These are phyloP conservation scores for Talaromyces pinophilus DNA, from an alignment of 2,329 filamentous ascomycete species.

Conservation along the genomic window DNA sequence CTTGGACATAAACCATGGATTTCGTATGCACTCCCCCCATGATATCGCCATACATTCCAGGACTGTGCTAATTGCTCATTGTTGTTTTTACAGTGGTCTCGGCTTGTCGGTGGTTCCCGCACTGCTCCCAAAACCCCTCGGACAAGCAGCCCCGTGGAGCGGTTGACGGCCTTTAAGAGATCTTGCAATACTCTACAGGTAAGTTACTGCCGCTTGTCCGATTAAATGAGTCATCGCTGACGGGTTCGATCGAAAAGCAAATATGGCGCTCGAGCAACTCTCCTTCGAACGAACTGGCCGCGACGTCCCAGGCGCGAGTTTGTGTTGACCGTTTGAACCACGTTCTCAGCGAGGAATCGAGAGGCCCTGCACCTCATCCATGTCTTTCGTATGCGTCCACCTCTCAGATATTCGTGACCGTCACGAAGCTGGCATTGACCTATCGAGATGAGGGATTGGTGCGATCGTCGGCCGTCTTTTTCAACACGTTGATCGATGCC, in stretches of 20 bases:
- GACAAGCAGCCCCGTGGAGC: conserved; percentile 59
- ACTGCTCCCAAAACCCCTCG: conserved; percentile 51
- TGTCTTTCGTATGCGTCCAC: conserved; percentile 85
- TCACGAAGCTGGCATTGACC: conserved; percentile 83
- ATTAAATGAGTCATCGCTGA: conserved; percentile 5
- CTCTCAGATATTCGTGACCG: conserved; percentile 84
- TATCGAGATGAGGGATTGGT: conserved; percentile 85
- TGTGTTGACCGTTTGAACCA: conserved; percentile 59
- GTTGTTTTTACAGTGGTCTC: conserved; percentile 54
- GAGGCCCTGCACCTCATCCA: conserved; percentile 82
- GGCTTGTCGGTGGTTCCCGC: conserved; percentile 61
- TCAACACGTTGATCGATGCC: conserved; percentile 89
- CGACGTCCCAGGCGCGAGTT: conserved; percentile 52
- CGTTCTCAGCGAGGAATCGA: conserved; percentile 85
- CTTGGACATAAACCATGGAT: background rate
- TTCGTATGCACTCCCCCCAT: background rate
- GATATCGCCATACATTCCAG: background rate
- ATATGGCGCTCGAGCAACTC: conserved; percentile 61
- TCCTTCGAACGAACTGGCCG: conserved; percentile 53
- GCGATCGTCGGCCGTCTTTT: conserved; percentile 79
- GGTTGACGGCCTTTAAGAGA: conserved; percentile 62
- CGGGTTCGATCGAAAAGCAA: conserved; percentile 45
- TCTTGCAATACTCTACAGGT: conserved; percentile 53
- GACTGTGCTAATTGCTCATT: background rate
- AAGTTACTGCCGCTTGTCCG: conserved; percentile 23